These are phyloP conservation scores for Penicillium paneum DNA, from an alignment of 2,329 filamentous ascomycete species.

Conservation along the genomic window DNA sequence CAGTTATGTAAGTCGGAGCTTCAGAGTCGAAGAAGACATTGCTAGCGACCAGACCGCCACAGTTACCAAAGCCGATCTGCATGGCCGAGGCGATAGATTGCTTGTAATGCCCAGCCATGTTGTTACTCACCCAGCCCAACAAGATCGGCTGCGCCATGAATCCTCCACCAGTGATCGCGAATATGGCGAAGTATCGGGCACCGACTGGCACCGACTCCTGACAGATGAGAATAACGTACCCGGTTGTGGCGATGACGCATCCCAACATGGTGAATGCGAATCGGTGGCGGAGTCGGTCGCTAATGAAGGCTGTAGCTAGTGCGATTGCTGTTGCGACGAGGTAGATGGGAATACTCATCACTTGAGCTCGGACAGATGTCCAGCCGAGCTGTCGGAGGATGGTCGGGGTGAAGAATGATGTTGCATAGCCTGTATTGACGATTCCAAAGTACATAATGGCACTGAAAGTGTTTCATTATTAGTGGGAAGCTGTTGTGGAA, in stretches of 20 bases:
- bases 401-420: slow-evolving; percentile 44
- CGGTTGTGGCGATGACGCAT: slow-evolving; percentile 50
- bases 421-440: slow-evolving; percentile 47
- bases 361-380: slow-evolving; percentile 49
- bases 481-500: slow-evolving; percentile 10
- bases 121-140: slow-evolving; percentile 57
- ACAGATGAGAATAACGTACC: slow-evolving; percentile 55
- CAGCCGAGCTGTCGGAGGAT: slow-evolving; percentile 55
- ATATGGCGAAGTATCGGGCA: slow-evolving; percentile 55
- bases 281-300: slow-evolving; percentile 52
- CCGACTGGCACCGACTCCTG: slow-evolving; percentile 48
- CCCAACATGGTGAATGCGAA: slow-evolving; percentile 55
- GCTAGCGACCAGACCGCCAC: slow-evolving; percentile 36
- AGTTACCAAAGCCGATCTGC: slow-evolving; percentile 44
- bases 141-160: slow-evolving; percentile 56
- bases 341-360: slow-evolving; percentile 55
- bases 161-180: slow-evolving; percentile 53
- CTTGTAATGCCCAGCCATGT: slow-evolving; percentile 58
- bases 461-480: slow-evolving; percentile 16
- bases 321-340: slow-evolving; percentile 62
- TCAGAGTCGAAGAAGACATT: slow-evolving; percentile 33
- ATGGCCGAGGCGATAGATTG: slow-evolving; percentile 53
- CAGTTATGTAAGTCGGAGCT: slow-evolving; percentile 28
- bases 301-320: slow-evolving; percentile 49
- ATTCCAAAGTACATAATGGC: slow-evolving; percentile 64